phyloP scores from a whole-genome alignment of 2,329 filamentous ascomycete species.

The Coniochaeta sp. region DNA sequence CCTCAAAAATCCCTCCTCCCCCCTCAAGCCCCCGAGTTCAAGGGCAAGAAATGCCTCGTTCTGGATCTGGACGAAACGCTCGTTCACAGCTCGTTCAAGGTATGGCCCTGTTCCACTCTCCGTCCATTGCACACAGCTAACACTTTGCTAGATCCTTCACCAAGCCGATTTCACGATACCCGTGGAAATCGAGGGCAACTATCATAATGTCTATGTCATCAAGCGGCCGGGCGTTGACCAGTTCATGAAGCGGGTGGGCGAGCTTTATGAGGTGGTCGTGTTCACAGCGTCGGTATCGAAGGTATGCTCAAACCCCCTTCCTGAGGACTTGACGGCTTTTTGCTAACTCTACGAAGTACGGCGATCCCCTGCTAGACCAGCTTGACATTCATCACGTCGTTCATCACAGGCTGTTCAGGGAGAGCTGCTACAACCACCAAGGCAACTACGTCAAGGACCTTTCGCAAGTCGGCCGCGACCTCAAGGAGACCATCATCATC shows the following conservation, averaged over 20 bases:
- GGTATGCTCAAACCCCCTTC: constrained; percentile 44
- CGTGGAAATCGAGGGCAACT: constrained; percentile 97
- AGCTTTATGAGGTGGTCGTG: constrained; percentile 96
- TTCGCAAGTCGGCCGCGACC: constrained; percentile 89
- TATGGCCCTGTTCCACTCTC: constrained; percentile 28
- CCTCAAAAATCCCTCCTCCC: constrained; percentile 68
- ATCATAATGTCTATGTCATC: constrained; percentile 99
- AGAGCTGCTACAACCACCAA: constrained; percentile 99
- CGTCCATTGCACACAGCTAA: constrained; percentile 6
- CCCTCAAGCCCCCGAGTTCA: constrained; percentile 70
- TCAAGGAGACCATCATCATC: constrained; percentile 98
- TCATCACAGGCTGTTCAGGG: constrained; percentile 91
- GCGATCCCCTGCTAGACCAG: constrained; percentile 91
- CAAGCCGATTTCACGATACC: constrained; percentile 99
- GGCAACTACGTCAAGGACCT: constrained; percentile 99
- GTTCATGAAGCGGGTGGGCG: constrained; percentile 97
- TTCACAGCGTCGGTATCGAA: constrained; percentile 99
- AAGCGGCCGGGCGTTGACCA: constrained; percentile 97
- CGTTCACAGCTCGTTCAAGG: constrained; percentile 98
- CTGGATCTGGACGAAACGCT: constrained; percentile 94
- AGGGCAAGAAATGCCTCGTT: constrained; percentile 88
- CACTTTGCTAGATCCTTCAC: constrained; percentile 67
- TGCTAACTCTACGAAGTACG: constrained; percentile 57
- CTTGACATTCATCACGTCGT: constrained; percentile 96
- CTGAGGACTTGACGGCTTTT: background rate